Conservation (phyloP, 192 early-diverging fungal species). For the Entomortierella beljakovae region DNA sequence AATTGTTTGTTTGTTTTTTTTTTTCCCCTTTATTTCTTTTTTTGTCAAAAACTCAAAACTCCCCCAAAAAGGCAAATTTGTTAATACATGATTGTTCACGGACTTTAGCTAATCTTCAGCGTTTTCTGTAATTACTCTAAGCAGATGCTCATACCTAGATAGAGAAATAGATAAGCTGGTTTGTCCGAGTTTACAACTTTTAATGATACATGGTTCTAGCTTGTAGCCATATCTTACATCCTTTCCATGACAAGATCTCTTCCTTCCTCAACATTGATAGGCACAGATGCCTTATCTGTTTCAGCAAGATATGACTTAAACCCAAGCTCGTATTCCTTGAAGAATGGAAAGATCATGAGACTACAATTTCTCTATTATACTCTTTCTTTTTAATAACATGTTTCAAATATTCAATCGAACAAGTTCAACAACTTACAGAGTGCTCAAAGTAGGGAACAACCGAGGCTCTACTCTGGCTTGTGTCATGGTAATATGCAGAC, state of each 20-base stretch:
- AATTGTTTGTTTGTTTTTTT: too few relatives aligned
- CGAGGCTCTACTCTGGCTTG: neutral
- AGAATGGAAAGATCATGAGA: neutral
- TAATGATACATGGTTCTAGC: neutral
- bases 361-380: neutral
- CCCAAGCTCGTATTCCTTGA: constrained; percentile 8
- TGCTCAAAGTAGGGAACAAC: neutral
- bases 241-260: neutral
- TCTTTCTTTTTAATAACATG: too few relatives aligned
- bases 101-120: neutral
- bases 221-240: constrained; percentile 1
- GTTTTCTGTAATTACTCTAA: constrained; percentile 5
- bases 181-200: neutral
- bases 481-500: neutral
- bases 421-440: neutral
- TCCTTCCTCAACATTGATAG: neutral
- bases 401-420: neutral
- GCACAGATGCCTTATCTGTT: neutral
- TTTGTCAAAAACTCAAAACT: too few relatives aligned
- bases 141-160: constrained; percentile 9
- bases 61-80: too few relatives aligned
- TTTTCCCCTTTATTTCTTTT: too few relatives aligned
- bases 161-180: too few relatives aligned
- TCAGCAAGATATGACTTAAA: neutral
- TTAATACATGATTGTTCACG: too few relatives aligned